Conservation (phyloP, 2,329 filamentous ascomycete genomes). For the Microsporum ferrugineum region DNA sequence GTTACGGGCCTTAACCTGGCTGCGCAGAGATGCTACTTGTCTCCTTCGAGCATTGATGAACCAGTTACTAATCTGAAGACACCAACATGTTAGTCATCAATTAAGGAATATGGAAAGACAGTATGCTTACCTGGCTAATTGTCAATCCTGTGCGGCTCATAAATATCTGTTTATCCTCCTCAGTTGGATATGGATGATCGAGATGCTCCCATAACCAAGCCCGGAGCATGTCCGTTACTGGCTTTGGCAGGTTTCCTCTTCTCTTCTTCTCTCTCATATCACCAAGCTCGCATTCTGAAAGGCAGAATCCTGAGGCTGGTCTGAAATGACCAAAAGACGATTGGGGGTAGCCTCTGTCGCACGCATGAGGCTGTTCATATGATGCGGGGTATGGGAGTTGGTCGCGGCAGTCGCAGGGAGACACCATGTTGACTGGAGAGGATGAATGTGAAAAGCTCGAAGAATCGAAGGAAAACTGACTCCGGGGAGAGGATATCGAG, state of each 20-base stretch:
- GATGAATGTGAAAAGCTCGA: background rate
- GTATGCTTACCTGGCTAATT: conserved; percentile 49
- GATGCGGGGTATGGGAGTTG: background rate
- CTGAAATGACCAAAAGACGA: background rate
- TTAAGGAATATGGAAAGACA: background rate
- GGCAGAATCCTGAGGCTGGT: background rate
- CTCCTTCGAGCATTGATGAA: conserved; percentile 42
- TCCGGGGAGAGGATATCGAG: background rate
- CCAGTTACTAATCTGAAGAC: conserved; percentile 41
- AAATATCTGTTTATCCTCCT: conserved; percentile 75
- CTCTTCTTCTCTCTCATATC: conserved; percentile 43
- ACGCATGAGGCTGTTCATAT: conserved; percentile 6
- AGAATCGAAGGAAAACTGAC: background rate
- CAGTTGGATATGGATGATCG: conserved; percentile 72
- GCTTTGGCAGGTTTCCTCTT: conserved; percentile 80
- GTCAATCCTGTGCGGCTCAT: conserved; percentile 65
- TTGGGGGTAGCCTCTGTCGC: conserved; percentile 3
- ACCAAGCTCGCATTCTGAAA: conserved; percentile 4
- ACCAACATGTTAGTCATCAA: background rate
- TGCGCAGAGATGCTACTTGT: conserved; percentile 37
- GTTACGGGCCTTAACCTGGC: conserved; percentile 27
- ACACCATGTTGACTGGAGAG: background rate
- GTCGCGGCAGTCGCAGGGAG: background rate
- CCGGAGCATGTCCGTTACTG: conserved; percentile 69
- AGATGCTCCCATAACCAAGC: conserved; percentile 70